Evolutionary conservation across 768 basidiomycete genomes (phyloP).

Genomic region (Lactarius psammicola): DNA sequence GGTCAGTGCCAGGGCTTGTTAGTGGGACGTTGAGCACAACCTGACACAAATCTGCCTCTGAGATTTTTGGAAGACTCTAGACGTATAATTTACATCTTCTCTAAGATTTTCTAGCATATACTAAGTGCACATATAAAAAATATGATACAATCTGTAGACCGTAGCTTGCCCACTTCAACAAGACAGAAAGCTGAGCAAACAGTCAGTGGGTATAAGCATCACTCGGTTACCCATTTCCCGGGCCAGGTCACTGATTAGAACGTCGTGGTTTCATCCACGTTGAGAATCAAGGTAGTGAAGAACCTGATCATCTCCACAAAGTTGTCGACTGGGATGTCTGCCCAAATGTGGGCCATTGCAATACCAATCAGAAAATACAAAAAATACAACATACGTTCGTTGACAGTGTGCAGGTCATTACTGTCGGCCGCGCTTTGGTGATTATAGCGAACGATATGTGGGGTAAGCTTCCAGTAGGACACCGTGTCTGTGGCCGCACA

Average conservation of each 20-base stretch:
- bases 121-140: too few relatives aligned
- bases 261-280: constrained; percentile 40
- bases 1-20: too few relatives aligned
- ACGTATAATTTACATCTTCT: too few relatives aligned
- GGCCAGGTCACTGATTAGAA: not conserved
- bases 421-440: constrained; percentile 29
- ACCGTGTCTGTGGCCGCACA: constrained; percentile 39
- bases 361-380: not conserved
- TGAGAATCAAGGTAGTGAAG: constrained; percentile 45
- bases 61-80: too few relatives aligned
- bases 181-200: too few relatives aligned
- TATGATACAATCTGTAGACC: too few relatives aligned
- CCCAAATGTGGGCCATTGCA: not conserved
- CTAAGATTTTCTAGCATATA: too few relatives aligned
- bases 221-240: too few relatives aligned
- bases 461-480: constrained; percentile 47
- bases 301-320: constrained; percentile 45
- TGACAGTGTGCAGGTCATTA: constrained; percentile 34
- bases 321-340: constrained; percentile 38
- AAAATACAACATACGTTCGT: constrained; percentile 33
- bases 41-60: too few relatives aligned
- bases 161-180: too few relatives aligned
- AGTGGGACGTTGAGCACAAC: too few relatives aligned
- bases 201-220: too few relatives aligned
- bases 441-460: constrained; percentile 48